phyloP scores from a whole-genome alignment of 2,329 filamentous ascomycete species.

The Trichophyton schoenleinii region DNA sequence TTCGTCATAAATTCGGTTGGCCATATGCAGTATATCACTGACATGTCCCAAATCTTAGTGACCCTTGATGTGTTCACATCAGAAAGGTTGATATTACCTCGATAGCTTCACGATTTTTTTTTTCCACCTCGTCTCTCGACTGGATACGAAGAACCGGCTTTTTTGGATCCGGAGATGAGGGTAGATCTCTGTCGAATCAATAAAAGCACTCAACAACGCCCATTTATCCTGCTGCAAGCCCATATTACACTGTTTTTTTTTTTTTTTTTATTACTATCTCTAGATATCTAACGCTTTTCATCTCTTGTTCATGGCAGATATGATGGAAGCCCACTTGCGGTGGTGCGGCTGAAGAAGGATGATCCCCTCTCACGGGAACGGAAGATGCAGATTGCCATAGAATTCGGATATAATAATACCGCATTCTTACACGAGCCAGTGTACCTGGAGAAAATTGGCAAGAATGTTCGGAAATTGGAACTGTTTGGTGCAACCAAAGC shows the following conservation, averaged over 20 bases:
- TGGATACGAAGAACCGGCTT: background rate
- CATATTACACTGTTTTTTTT: background rate
- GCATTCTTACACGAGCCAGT: slow-evolving; percentile 46
- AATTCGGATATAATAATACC: slow-evolving; percentile 54
- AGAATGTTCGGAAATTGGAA: slow-evolving; percentile 38
- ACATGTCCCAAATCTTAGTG: slow-evolving; percentile 8
- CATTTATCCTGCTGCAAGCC: background rate
- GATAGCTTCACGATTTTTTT: background rate
- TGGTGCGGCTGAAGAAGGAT: slow-evolving; percentile 40
- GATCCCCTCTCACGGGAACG: slow-evolving; percentile 37
- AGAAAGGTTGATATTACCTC: slow-evolving; percentile 12
- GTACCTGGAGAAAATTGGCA: slow-evolving; percentile 8
- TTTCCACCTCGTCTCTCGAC: background rate
- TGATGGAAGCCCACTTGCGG: slow-evolving; percentile 48
- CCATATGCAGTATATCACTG: slow-evolving; percentile 5
- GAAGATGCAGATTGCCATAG: slow-evolving; percentile 48
- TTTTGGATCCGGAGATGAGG: background rate
- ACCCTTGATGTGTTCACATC: slow-evolving; percentile 18
- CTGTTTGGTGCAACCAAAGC: slow-evolving; percentile 47
- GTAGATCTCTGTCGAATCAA: background rate
- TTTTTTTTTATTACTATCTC: slow-evolving; percentile 1
- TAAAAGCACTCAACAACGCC: background rate
- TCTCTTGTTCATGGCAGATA: slow-evolving; percentile 10
- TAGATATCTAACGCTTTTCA: slow-evolving; percentile 4
- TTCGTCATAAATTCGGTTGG: background rate